Base-by-base conservation (phyloP, 345 rosid genomes). In the Eutrema japonicum region DNA sequence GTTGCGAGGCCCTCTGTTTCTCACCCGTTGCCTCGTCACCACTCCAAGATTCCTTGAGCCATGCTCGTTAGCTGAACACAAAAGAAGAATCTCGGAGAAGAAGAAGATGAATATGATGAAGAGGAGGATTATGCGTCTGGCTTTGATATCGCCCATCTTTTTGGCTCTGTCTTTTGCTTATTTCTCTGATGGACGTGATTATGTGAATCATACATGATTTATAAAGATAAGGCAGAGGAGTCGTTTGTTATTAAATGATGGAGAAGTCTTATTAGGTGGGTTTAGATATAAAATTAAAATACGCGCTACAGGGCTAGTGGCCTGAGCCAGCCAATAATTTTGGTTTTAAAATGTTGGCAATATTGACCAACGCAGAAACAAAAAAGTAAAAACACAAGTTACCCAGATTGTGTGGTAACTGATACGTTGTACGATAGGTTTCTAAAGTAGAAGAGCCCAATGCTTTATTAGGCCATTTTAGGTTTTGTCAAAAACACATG, bases 41-140 rank as follows among this genome's bases (percentile, higher is more conserved):
- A 41, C 74, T 27, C 27, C 71, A 11, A 73, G 77, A 57, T 56
- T 73, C 43, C 77, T 73, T 27, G 71, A 36, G 51, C 58, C 51
- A 73, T 73, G 66, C 27, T 73, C 68, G 29, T 65, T 10, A 27
- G 77, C 77, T 7, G 71, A 73, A 55, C 71, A 55, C 58, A 73
- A 16, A 37, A 73, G 58, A 46, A 73, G 41, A 4, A 43, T 56
- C 65, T 73, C 14, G 2, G 71, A 73, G 65, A 73, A 64, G 64
- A 73, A 46, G 71, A 73, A 7, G 42, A 73, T 1, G 12, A 73
- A 47, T 40, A 73, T 9, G 72, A 66, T 66, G 8, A 72, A 73
- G 42, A 73, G 54, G 57, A 64, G 51, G 6, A 65, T 9, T 37
- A 64, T 47, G 71, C 66, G 71, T 46, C 58, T 73, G 49, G 50